A percentile compares a stretch with the other conserved stretches of the same genome.
Evolutionary conservation across 169 alveolate genomes (phyloP).

Genomic region (Sarcocystis neurona): DNA sequence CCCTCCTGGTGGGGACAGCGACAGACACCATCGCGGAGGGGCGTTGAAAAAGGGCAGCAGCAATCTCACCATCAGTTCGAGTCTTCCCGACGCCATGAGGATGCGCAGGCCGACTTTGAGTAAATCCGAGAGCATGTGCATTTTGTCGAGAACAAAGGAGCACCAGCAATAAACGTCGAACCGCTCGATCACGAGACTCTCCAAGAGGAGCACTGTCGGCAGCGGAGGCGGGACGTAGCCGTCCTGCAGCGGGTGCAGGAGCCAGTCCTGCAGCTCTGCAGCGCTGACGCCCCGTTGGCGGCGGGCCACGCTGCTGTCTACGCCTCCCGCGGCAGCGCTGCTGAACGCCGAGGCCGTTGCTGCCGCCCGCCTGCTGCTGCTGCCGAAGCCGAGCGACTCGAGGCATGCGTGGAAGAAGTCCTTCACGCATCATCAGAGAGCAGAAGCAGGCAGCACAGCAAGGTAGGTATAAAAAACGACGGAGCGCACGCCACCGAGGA

Average conservation of each 20-base stretch:
- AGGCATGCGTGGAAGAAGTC: constrained; percentile 59
- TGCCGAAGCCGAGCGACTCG: constrained; percentile 48
- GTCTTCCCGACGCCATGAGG: constrained; percentile 60
- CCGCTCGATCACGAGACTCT: constrained; percentile 75
- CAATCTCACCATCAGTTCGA: constrained; percentile 55
- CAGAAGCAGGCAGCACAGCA: too few species aligned
- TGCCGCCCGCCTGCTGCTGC: background rate
- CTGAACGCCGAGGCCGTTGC: background rate
- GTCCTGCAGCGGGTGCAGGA: constrained; percentile 66
- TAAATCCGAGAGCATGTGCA: constrained; percentile 84
- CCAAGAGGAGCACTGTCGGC: constrained; percentile 78
- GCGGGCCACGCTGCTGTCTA: constrained; percentile 19
- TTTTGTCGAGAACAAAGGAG: constrained; percentile 78
- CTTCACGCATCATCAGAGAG: too few species aligned
- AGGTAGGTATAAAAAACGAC: too few species aligned
- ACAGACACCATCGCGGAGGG: too few species aligned
- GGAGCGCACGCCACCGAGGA: too few species aligned
- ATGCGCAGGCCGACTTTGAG: constrained; percentile 78
- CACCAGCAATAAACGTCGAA: constrained; percentile 82
- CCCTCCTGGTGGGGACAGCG: too few species aligned
- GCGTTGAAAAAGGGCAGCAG: background rate
- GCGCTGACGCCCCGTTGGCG: constrained; percentile 44
- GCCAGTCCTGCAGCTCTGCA: constrained; percentile 39
- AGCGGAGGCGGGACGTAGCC: constrained; percentile 71
- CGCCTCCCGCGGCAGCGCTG: background rate